Conservation (phyloP, 2,329 filamentous ascomycete species). For the Ophiobolus disseminans region DNA sequence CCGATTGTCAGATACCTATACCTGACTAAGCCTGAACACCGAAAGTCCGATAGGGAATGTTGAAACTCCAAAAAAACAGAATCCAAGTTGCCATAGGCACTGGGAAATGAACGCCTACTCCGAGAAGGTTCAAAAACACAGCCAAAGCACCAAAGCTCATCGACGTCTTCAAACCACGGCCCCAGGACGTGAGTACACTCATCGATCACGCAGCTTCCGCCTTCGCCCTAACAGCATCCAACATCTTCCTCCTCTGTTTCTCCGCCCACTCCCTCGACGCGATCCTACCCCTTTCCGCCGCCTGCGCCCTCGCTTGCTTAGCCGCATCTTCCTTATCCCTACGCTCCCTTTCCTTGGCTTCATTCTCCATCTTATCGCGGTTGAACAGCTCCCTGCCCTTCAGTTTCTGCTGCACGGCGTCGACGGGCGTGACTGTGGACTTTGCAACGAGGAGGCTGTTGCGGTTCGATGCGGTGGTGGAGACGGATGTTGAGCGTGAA, state of each 20-base stretch:
- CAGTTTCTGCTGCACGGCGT: constrained; percentile 38
- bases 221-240: constrained; percentile 19
- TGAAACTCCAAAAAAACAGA: no score
- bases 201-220: constrained; percentile 2
- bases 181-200: no score
- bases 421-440: constrained; percentile 37
- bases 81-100: no score
- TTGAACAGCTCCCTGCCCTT: constrained; percentile 58
- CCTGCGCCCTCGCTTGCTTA: constrained; percentile 54
- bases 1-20: no score
- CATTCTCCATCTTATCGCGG: constrained; percentile 52
- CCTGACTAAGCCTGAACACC: no score
- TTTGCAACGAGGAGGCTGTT: constrained; percentile 31
- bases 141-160: no score
- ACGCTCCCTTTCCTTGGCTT: constrained; percentile 49
- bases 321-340: constrained; percentile 58
- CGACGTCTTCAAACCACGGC: no score
- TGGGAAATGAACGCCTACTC: no score
- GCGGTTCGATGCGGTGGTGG: constrained; percentile 32
- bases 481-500: constrained; percentile 29
- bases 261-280: constrained; percentile 59
- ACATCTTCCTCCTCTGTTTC: constrained; percentile 52
- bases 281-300: constrained; percentile 54
- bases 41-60: no score
- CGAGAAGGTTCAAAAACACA: no score